Conservation (phyloP, 164 flowering plant species). For the grape (Vitis vinifera) region DNA sequence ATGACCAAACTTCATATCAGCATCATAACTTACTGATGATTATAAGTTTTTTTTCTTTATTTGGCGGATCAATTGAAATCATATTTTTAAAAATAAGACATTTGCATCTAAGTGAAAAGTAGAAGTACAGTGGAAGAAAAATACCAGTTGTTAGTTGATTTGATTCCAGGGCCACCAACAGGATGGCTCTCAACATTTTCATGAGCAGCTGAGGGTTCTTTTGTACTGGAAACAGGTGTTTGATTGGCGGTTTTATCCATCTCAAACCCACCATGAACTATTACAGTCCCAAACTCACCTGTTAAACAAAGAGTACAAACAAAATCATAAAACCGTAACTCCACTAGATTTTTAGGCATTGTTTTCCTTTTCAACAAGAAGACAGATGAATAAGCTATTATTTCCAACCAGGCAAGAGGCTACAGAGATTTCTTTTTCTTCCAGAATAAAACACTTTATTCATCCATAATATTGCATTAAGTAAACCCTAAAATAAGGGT, state of each 20-base stretch:
- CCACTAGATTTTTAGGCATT: background rate
- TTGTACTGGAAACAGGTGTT: conserved; percentile 15
- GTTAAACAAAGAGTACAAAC: conserved; percentile 13
- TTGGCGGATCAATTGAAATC: no score
- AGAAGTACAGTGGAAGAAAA: background rate
- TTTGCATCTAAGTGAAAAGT: background rate
- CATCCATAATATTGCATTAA: background rate
- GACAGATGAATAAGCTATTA: background rate
- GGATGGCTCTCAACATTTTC: conserved; percentile 31
- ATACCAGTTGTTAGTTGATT: conserved; percentile 40
- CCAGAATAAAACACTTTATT: background rate
- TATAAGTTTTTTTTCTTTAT: no score
- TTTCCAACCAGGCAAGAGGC: background rate
- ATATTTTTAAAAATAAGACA: background rate
- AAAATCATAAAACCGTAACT: background rate
- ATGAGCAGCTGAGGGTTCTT: conserved; percentile 27
- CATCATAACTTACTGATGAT: no score
- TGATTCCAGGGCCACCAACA: conserved; percentile 17
- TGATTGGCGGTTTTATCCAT: conserved; percentile 21
- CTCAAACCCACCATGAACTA: conserved; percentile 61
- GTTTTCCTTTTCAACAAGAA: background rate
- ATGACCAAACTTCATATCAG: no score
- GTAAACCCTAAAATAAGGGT: no score
- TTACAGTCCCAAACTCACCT: conserved; percentile 88
- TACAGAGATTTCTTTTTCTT: background rate